These are phyloP conservation scores for Fusarium chuoi DNA, from an alignment of 2,329 filamentous ascomycete species.

Conservation along the genomic window DNA sequence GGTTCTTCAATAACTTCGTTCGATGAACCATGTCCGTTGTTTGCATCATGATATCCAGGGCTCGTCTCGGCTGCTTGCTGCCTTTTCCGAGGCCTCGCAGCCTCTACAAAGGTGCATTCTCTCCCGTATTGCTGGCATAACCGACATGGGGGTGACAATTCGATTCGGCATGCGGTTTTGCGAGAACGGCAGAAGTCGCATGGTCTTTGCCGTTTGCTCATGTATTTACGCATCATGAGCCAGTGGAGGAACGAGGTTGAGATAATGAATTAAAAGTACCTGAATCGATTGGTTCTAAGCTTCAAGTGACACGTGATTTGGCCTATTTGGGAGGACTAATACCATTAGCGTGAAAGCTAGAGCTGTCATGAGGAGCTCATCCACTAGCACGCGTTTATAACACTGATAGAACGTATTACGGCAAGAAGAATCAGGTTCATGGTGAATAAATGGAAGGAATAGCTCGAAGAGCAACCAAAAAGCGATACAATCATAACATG, in stretches of 20 bases:
- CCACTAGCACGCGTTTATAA: neutral
- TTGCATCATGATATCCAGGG: neutral
- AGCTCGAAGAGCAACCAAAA: neutral
- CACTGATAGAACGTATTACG: neutral
- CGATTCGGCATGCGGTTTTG: neutral
- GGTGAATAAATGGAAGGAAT: neutral
- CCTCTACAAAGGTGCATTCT: neutral
- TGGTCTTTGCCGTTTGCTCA: slow-evolving; percentile 11
- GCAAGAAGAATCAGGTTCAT: neutral
- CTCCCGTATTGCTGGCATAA: neutral
- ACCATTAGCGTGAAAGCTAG: neutral
- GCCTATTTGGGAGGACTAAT: neutral
- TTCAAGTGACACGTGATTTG: neutral
- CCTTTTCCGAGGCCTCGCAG: neutral
- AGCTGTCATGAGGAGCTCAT: neutral
- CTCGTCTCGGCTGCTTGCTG: neutral
- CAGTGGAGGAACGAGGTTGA: neutral
- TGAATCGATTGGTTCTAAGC: neutral
- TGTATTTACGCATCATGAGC: neutral
- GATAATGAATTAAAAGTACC: neutral
- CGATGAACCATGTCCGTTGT: fast-evolving
- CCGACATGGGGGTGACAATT: neutral
- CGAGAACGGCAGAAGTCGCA: slow-evolving; percentile 6
- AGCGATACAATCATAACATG: neutral
- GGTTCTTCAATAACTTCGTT: fast-evolving